phyloP scores from a whole-genome alignment of 192 early-diverging fungal species.

The Linnemannia exigua region DNA sequence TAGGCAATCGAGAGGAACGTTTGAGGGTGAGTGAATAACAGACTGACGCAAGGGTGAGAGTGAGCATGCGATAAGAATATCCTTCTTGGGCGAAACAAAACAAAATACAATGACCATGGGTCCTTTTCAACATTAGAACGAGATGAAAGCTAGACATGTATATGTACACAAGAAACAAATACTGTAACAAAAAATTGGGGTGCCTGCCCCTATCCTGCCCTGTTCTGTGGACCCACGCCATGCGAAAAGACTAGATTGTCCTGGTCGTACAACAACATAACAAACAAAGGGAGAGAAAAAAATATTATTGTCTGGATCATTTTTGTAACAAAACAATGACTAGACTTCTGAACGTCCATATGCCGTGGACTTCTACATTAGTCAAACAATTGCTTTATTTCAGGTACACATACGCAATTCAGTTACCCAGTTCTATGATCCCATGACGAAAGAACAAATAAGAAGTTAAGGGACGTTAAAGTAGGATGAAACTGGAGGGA shows the following conservation, averaged over 20 bases:
- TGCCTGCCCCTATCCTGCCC: neutral
- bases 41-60: neutral
- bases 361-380: neutral
- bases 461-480: slow-evolving; percentile 2
- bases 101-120: neutral
- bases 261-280: neutral
- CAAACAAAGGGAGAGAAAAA: neutral
- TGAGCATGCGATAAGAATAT: neutral
- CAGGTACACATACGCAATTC: neutral
- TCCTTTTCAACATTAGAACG: neutral
- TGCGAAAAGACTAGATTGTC: neutral
- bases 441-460: neutral
- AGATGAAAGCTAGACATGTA: neutral
- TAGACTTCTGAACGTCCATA: neutral
- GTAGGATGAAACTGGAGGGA: slow-evolving; percentile 4
- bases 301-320: neutral
- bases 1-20: neutral
- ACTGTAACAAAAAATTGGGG: neutral
- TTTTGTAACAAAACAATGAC: neutral
- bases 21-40: neutral
- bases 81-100: neutral
- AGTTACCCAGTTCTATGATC: slow-evolving; percentile 1
- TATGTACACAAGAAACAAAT: neutral
- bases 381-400: neutral
- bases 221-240: neutral